Conservation (phyloP, 2,329 filamentous ascomycete species). For the Claviceps sp. region DNA sequence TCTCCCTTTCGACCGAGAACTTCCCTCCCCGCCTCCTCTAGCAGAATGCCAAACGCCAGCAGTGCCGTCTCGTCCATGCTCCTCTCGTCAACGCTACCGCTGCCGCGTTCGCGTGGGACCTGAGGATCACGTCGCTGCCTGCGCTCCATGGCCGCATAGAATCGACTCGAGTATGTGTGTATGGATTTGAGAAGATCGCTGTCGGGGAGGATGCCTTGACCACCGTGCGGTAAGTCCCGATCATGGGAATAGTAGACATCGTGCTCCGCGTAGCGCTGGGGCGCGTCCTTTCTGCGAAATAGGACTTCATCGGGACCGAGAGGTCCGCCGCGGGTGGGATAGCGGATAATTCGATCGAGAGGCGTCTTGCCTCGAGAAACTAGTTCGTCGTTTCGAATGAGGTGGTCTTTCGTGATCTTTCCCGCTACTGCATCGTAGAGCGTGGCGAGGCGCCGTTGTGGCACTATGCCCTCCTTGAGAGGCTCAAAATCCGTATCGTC, state of each 20-base stretch:
- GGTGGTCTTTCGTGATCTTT: conserved; percentile 15
- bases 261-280: conserved; percentile 53
- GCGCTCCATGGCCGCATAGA: conserved; percentile 37
- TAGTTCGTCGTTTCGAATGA: conserved; percentile 9
- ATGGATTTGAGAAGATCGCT: conserved; percentile 57
- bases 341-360: conserved; percentile 8
- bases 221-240: conserved; percentile 33
- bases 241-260: conserved; percentile 59
- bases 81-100: conserved; percentile 31
- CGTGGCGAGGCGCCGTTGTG: conserved; percentile 30
- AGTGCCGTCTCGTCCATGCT: conserved; percentile 71
- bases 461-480: not conserved
- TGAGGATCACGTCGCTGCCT: conserved; percentile 4
- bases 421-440: conserved; percentile 60
- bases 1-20: conserved; percentile 52
- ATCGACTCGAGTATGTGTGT: conserved; percentile 54
- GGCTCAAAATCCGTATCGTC: conserved; percentile 4
- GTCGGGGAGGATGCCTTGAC: conserved; percentile 42
- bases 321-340: conserved; percentile 15
- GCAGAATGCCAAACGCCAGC: conserved; percentile 58
- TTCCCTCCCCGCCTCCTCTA: conserved; percentile 56
- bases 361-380: not conserved
- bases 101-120: conserved; percentile 6
- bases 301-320: conserved; percentile 58
- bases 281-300: conserved; percentile 51